Evolutionary conservation across 2,329 filamentous ascomycete genomes (phyloP), one percentile per base, ranked within the genome.

Genomic region (Diaporthe citrichinensis): DNA sequence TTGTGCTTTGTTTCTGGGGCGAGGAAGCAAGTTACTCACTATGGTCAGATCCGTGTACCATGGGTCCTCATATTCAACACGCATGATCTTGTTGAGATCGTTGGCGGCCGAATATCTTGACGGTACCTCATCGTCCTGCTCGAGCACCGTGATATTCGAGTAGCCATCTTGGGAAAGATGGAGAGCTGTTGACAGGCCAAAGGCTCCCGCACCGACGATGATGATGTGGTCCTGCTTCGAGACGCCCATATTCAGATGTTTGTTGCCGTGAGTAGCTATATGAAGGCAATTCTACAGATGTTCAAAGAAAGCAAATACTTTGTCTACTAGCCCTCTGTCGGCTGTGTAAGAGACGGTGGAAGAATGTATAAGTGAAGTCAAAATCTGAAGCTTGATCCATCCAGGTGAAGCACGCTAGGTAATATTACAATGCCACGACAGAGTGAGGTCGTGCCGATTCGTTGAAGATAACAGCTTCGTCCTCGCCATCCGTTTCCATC

Each of bases 21-120:
- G 14, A 14, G 23, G 34, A 28, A 31, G 15, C 15, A 55, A 28
- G 7, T 20, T 4, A 69, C 46, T 55, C 28, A 69, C 65, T 14
- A 69, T 55, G n/a, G 65, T 87, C 58, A 91, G 79, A 2, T 90
- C 84, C 0, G 89, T 88, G 75, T 92, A 91, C 73, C 90, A 90
- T 0, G 85, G 83, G 75, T 91, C 89, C 76, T 90, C 88, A 75
- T 92, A 92, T 77, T 92, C 89, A 6, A 87, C 89, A 2, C 90
- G 86, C 49, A 92, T 84, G 73, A 92, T 92, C 81, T 92, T 92
- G 80, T 92, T 92, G 36, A 92, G 79, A 77, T 92, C 90, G 75
- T 90, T 90, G 28, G 87, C 90, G 0, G 90, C 91, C 0, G 90
- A 87, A 2, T 86, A 5, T 83, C 87, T 82, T 2, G 88, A 87